These are phyloP conservation scores for Suzukiozyma palmioleophila DNA, from an alignment of 1,139 yeast species.

Conservation along the genomic window DNA sequence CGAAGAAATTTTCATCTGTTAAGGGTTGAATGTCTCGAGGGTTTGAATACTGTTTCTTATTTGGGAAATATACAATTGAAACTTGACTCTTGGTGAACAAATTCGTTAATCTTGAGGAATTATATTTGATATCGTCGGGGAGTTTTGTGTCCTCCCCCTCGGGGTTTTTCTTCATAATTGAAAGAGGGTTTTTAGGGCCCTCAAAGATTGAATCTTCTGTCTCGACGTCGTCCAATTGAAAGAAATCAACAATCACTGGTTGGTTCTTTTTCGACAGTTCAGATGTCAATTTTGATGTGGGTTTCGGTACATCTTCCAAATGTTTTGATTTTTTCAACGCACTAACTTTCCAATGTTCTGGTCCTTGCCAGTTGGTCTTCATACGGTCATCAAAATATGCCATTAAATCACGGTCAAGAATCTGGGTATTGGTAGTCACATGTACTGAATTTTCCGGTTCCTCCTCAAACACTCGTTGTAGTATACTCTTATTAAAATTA, in stretches of 20 bases:
- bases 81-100: slow-evolving; percentile 65
- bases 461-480: slow-evolving; percentile 17
- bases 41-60: slow-evolving; percentile 10
- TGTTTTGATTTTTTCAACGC: slow-evolving; percentile 39
- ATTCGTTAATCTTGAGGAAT: slow-evolving; percentile 62
- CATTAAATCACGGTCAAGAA: slow-evolving; percentile 67
- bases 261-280: slow-evolving; percentile 23
- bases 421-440: slow-evolving; percentile 22
- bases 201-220: slow-evolving; percentile 49
- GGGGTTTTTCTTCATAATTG: slow-evolving; percentile 24
- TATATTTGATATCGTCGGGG: slow-evolving; percentile 73
- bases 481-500: slow-evolving; percentile 20
- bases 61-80: slow-evolving; percentile 30
- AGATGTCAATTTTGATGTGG: slow-evolving; percentile 5
- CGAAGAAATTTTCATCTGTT: slow-evolving; percentile 75
- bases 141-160: slow-evolving; percentile 42
- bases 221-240: slow-evolving; percentile 28
- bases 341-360: slow-evolving; percentile 88
- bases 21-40: slow-evolving; percentile 13
- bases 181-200: slow-evolving; percentile 30
- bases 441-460: slow-evolving; percentile 11
- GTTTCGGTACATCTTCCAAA: slow-evolving; percentile 7
- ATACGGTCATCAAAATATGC: slow-evolving; percentile 73
- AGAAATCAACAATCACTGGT: slow-evolving; percentile 45
- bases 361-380: slow-evolving; percentile 81